Base-by-base conservation (phyloP, 176 grass and related monocot species). In the Pontederia paniculata region DNA sequence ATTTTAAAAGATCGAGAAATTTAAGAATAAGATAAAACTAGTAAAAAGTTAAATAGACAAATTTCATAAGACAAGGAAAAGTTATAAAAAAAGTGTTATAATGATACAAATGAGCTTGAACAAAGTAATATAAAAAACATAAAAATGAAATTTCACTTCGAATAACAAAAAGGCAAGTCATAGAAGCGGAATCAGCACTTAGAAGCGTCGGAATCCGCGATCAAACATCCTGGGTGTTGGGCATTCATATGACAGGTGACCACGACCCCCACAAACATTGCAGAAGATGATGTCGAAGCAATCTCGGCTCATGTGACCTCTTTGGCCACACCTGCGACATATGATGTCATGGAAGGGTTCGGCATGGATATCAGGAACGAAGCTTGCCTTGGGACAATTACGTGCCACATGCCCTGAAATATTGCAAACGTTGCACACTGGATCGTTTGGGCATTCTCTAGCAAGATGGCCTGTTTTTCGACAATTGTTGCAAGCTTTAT, bases 401-500 rank as follows among this genome's bases (percentile, higher is more conserved):
- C 77, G 67, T 0, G 86, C 93, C 5, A 90, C 60, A 75, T 97
- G 93, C 2, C 93, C 93, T 18, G 86, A 83, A 42, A 97, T 69
- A 23, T 97, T 91, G 72, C 93, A 91, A 1, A 88, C 62, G 63
- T 97, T 90, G 77, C 86, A 97, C 20, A 84, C 65, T 0, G 93
- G 86, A 2, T 97, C 86, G 0, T 97, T 97, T 9, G 76, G 81
- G 85, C 93, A 97, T 51, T 91, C 80, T 18, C 83, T 73, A 48
- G 93, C 93, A 22, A 97, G 79, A 68, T 91, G 86, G 4, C 93
- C 93, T 0, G 86, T 77, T 45, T 90, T 76, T 58, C 69, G 83
- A 52, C 93, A 97, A 68, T 91, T 97, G 71, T 97, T 97, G 77
- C 93, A 97, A 55, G 86, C 86, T 10, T 67, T 82, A 12, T 91